Evolutionary conservation across 768 basidiomycete species (phyloP).

Genomic region (Kwoniella mangroviensis): DNA sequence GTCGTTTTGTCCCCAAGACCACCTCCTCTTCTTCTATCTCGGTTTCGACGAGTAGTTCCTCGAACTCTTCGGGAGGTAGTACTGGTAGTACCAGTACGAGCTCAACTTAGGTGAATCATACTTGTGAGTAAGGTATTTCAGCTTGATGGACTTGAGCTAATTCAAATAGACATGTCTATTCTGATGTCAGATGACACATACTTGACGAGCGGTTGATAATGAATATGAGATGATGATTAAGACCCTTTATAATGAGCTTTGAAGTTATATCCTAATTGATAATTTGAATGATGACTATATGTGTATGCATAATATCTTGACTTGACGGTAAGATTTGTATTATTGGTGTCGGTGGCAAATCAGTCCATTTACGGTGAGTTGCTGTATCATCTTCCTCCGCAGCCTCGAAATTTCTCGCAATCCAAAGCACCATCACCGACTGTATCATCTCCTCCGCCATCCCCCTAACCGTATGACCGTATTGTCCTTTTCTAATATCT

Average conservation of each 20-base stretch:
- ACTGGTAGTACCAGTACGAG: background rate
- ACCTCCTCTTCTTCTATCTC: background rate
- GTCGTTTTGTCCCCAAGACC: background rate
- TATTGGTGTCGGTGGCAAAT: too few relatives aligned
- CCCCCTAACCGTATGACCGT: too few relatives aligned
- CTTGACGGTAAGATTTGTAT: too few relatives aligned
- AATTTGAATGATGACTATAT: background rate
- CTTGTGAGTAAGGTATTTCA: background rate
- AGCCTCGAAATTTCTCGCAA: too few relatives aligned
- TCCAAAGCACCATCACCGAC: too few relatives aligned
- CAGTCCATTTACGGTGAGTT: too few relatives aligned
- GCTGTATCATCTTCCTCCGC: too few relatives aligned
- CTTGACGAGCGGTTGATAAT: background rate
- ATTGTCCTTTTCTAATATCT: background rate
- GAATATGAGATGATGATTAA: background rate
- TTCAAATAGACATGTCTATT: background rate
- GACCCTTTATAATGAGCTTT: background rate
- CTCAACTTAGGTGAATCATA: background rate
- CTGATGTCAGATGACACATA: background rate
- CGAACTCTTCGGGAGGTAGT: background rate
- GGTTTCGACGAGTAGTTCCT: background rate
- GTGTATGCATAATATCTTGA: background rate
- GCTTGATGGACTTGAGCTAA: background rate
- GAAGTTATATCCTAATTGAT: too few relatives aligned
- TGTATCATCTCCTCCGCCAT: too few relatives aligned